Evolutionary conservation across 306 rosid genomes (phyloP), one percentile per base, ranked within the genome.

Genomic region (Fragaria iinumae): DNA sequence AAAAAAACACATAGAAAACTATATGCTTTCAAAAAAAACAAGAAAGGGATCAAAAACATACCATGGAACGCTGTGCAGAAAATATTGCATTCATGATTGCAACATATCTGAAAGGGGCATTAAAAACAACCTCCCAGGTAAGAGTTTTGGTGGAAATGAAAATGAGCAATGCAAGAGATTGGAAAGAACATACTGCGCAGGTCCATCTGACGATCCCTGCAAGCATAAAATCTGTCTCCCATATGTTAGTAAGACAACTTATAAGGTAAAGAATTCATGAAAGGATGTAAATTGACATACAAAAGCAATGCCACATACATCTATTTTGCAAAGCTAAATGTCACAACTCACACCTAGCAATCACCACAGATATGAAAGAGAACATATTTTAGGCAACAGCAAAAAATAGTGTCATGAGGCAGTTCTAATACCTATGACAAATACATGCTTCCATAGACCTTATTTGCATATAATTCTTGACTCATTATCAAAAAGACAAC

Each of bases 61-160:
- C 99, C 78, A 80, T 65, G 21, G 97, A 95, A 66, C 82, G 96
- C 76, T 95, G 97, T 25, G 99, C 99, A 79, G 97, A 95, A 77
- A 95, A 92, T 82, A 95, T 95, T 52, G 97, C 76, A 87, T 95
- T 95, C 99, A 92, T 90, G 83, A 90, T 86, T 76, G 99, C 97
- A 72, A 95, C 99, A 78, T 95, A 90, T 88, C 97, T 95, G 96
- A 76, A 89, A 83, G 79, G 68, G 38, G 63, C 84, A 77, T 29
- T 44, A 29, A 52, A 62, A 57, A 36, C 79, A 59, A 32, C 25
- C 75, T 80, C 68, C 41, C 29, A 74, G 27, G 70, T 36, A 66
- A 76, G 79, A 74, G 16, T 47, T 76, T 17, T 62, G 74, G 76
- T 66, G 62, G 71, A 73, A 67, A 83, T 63, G 36, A 77, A 71